phyloP scores from a whole-genome alignment of 2,329 filamentous ascomycete genomes.

The Exserohilum rostratum region DNA sequence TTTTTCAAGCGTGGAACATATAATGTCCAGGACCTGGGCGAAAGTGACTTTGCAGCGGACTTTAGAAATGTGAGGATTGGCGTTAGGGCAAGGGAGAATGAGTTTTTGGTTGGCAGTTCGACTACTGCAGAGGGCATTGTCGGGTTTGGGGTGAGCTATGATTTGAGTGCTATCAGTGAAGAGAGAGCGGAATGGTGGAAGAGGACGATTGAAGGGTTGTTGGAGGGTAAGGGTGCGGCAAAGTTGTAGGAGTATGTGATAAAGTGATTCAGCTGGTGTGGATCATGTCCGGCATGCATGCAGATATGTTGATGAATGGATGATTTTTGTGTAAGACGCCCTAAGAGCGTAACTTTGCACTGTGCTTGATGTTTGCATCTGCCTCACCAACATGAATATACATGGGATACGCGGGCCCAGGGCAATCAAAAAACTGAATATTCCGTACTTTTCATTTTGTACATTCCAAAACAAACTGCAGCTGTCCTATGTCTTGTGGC shows the following conservation, averaged over 20 bases:
- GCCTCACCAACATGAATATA: background rate
- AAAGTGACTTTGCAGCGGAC: conserved; percentile 49
- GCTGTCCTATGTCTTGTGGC: background rate
- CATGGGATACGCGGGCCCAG: background rate
- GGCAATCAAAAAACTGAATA: background rate
- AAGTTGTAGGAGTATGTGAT: conserved; percentile 22
- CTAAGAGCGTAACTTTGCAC: no score
- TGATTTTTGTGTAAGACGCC: no score
- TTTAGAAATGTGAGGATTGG: conserved; percentile 46
- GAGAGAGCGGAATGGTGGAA: conserved; percentile 41
- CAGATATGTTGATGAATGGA: no score
- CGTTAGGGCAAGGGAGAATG: conserved; percentile 53
- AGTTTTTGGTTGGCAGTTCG: conserved; percentile 54
- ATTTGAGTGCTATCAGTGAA: conserved; percentile 47
- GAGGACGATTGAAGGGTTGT: conserved; percentile 35
- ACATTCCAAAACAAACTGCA: background rate
- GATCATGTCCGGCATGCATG: no score
- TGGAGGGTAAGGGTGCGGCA: conserved; percentile 30
- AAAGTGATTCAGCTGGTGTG: no score
- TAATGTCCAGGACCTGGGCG: conserved; percentile 32
- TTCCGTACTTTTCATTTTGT: background rate
- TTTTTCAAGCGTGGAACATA: conserved; percentile 41
- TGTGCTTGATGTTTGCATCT: background rate
- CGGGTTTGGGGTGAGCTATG: conserved; percentile 50
- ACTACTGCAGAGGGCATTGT: conserved; percentile 47